Evolutionary conservation across 306 rosid genomes (phyloP).

Genomic region (Cyamopsis tetragonoloba): DNA sequence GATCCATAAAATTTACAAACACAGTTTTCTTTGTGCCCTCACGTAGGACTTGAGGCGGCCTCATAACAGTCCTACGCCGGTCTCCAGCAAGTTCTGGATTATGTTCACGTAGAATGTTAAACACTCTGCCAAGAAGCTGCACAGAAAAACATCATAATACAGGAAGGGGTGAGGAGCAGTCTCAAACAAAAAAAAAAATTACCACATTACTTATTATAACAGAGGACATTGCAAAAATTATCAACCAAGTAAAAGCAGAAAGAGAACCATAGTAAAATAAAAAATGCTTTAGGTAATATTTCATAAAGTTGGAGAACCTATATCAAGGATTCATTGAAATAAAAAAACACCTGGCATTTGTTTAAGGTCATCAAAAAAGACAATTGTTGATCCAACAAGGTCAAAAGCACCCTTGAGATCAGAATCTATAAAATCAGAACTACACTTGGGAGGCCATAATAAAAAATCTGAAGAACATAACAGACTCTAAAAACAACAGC

Average conservation of each 20-base stretch:
- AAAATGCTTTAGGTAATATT: neutral
- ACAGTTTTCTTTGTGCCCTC: constrained; percentile 99
- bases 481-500: neutral
- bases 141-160: constrained; percentile 4
- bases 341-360: neutral
- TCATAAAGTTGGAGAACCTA: neutral
- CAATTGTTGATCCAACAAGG: constrained; percentile 1
- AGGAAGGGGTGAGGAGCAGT: neutral
- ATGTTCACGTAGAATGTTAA: constrained; percentile 85
- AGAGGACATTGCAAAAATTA: neutral
- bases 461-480: neutral
- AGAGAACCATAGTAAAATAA: neutral
- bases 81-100: constrained; percentile 97
- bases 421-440: neutral
- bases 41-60: constrained; percentile 99
- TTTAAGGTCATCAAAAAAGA: neutral
- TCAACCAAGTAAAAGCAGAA: neutral
- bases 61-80: constrained; percentile 85
- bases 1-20: constrained; percentile 94
- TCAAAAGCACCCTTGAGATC: neutral
- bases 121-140: constrained; percentile 29
- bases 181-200: neutral
- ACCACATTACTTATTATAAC: neutral
- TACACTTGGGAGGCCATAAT: neutral
- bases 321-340: neutral